These are phyloP conservation scores for Chlorella ohadii DNA, from an alignment of 139 green algal species.

Conservation along the genomic window DNA sequence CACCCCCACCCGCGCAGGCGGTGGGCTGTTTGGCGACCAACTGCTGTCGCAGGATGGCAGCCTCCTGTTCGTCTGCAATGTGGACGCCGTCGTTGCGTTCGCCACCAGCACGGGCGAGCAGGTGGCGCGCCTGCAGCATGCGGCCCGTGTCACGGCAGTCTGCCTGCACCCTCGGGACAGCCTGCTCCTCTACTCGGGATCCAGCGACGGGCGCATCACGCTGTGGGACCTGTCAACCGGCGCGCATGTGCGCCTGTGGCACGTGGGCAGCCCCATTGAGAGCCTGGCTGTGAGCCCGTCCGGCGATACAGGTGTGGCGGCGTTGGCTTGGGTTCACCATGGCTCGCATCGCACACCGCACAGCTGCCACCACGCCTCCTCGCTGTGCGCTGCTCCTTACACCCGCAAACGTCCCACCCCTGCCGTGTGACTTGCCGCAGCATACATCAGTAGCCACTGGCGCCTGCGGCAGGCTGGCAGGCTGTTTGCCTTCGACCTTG, in stretches of 20 bases:
- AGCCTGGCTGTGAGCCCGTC: neutral
- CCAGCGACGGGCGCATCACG: neutral
- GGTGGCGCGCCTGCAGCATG: neutral
- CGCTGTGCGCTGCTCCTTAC: too few relatives aligned
- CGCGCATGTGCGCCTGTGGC: neutral
- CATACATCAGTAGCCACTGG: conserved; percentile 5
- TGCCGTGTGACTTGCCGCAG: too few relatives aligned
- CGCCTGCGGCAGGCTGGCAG: conserved; percentile 2
- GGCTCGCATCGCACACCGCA: too few relatives aligned
- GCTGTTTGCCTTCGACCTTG: conserved; percentile 9
- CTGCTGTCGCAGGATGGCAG: neutral
- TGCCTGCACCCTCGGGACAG: neutral
- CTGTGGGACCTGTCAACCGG: neutral
- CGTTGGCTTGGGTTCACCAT: too few relatives aligned
- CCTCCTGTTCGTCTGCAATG: neutral
- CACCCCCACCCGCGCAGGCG: too few relatives aligned
- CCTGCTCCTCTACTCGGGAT: neutral
- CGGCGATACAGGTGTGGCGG: neutral
- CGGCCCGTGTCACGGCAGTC: neutral
- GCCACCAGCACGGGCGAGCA: neutral
- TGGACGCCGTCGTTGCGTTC: neutral
- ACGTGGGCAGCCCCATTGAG: neutral
- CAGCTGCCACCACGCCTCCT: too few relatives aligned
- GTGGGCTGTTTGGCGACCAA: too few relatives aligned
- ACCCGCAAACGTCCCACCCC: too few relatives aligned